These are phyloP conservation scores for Pichia sporocuriosa DNA, from an alignment of 805 yeast species.

Conservation along the genomic window DNA sequence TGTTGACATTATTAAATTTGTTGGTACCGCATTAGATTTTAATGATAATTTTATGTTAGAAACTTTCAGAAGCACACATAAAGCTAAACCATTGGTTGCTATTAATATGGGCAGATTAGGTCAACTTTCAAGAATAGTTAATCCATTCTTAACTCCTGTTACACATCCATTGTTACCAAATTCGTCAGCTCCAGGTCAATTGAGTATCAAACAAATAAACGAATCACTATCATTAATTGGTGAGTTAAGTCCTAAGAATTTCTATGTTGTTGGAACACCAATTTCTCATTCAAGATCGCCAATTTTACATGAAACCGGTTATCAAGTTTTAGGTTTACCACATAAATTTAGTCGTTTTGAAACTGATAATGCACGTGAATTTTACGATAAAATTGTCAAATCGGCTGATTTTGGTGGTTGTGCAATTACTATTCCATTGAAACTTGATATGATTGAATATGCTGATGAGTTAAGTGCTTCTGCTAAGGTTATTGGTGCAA, in stretches of 20 bases:
- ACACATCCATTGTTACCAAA: slow-evolving; percentile 63
- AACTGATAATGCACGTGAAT: slow-evolving; percentile 54
- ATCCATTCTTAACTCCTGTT: slow-evolving; percentile 74
- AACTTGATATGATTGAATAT: slow-evolving; percentile 67
- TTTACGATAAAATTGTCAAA: slow-evolving; percentile 43
- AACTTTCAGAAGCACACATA: slow-evolving; percentile 53
- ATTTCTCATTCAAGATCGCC: slow-evolving; percentile 88
- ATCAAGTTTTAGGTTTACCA: slow-evolving; percentile 69
- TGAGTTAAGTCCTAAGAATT: slow-evolving; percentile 48
- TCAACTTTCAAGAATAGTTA: slow-evolving; percentile 71
- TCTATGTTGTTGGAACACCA: slow-evolving; percentile 76
- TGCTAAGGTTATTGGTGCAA: slow-evolving; percentile 84
- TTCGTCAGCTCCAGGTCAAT: slow-evolving; percentile 76
- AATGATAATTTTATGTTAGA: slow-evolving; percentile 69
- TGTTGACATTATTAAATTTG: slow-evolving; percentile 75
- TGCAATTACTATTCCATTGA: slow-evolving; percentile 91
- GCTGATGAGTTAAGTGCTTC: slow-evolving; percentile 64
- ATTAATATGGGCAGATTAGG: slow-evolving; percentile 77
- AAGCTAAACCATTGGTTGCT: slow-evolving; percentile 63
- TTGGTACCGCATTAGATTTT: slow-evolving; percentile 62
- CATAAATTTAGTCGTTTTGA: slow-evolving; percentile 63
- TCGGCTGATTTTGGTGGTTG: slow-evolving; percentile 75
- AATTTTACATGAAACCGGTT: slow-evolving; percentile 73
- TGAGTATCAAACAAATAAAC: slow-evolving; percentile 62
- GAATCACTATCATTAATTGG: slow-evolving; percentile 53